These are phyloP conservation scores for Selaginella tamariscina DNA, from an alignment of 75 land plant species.

Conservation along the genomic window DNA sequence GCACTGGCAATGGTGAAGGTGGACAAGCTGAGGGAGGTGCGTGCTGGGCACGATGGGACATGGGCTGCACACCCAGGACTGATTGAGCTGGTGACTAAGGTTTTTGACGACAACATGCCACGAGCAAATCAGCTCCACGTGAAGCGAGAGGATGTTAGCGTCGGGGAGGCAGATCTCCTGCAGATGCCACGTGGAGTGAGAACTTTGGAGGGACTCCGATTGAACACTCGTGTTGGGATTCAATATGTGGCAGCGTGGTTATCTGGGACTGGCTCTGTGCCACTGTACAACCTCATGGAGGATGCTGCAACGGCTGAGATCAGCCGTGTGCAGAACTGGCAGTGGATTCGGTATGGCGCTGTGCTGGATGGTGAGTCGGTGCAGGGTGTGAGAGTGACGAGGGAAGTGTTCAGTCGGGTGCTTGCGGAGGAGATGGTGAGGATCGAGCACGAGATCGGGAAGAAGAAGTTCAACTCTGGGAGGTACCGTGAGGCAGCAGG, in stretches of 20 bases:
- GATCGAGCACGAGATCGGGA: conserved; percentile 68
- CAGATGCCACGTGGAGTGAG: conserved; percentile 49
- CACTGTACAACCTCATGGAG: conserved; percentile 92
- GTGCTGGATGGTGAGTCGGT: conserved; percentile 21
- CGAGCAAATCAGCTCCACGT: conserved; percentile 46
- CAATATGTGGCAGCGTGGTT: conserved; percentile 92
- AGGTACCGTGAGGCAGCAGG: conserved; percentile 54
- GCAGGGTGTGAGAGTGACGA: conserved; percentile 21
- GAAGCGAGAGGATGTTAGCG: conserved; percentile 28
- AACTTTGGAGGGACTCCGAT: conserved; percentile 67
- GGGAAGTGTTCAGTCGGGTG: conserved; percentile 35
- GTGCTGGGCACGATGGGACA: conserved; percentile 90
- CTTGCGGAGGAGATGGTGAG: conserved; percentile 74
- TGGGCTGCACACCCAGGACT: conserved; percentile 98
- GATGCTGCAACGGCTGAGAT: conserved; percentile 85
- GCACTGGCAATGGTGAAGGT: conserved; percentile 56
- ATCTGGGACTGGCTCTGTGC: conserved; percentile 76
- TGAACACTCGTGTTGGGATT: conserved; percentile 72
- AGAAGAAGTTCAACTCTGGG: conserved; percentile 45
- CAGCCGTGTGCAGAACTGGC: conserved; percentile 82
- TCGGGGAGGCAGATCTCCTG: conserved; percentile 48
- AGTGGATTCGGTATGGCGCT: conserved; percentile 47
- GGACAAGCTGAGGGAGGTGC: conserved; percentile 81
- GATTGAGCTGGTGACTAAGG: conserved; percentile 46
- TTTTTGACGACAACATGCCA: conserved; percentile 55